Evolutionary conservation across 805 yeast species (phyloP), one percentile per base, ranked within the genome.

Genomic region (Barnettozyma wickerhamii): DNA sequence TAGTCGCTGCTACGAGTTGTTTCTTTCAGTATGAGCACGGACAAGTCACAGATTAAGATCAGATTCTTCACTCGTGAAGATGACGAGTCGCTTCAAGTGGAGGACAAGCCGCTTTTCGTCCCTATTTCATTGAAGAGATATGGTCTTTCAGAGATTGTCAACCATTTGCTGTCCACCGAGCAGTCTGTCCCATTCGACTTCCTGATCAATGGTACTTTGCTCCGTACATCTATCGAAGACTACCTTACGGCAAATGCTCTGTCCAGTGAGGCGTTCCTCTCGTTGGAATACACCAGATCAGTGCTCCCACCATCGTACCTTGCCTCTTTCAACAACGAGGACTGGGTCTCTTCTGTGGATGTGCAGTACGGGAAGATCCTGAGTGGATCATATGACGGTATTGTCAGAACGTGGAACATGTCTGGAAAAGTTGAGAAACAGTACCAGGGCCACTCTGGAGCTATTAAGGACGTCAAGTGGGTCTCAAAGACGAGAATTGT

Each of bases 111-210:
- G 12, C 71, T 93, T 41, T 84, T 73, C 58, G 97, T 89, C 19
- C 99, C 99, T 18, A 83, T 84, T 18, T 65, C 83, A 4, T 72
- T 93, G 51, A 89, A 86, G 52, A 77, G 98, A 63, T 90, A 78
- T 60, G 99, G 99, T 42, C 73, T 93, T 30, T 87, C 96, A 5
- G 98, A 93, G 64, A 82, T 93, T 59, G 96, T 93, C 18, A 93
- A 93, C 65, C 97, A 93, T 66, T 71, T 93, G 42, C 69, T 93
- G 37, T 52, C 60, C 40, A 64, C 62, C 2, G 81, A 80, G 14
- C 69, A 66, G 34, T 81, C 93, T 1, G 76, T 88, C 40, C 98
- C 98, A 17, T 91, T 93, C 62, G 98, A 93, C 59, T 93, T 93
- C 63, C 69, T 93, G 46, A 78, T 91, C 40, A 88, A 90, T 55